These are phyloP conservation scores for Ustilago esculenta DNA, from an alignment of 1,284 basidiomycete species.

Conservation along the genomic window DNA sequence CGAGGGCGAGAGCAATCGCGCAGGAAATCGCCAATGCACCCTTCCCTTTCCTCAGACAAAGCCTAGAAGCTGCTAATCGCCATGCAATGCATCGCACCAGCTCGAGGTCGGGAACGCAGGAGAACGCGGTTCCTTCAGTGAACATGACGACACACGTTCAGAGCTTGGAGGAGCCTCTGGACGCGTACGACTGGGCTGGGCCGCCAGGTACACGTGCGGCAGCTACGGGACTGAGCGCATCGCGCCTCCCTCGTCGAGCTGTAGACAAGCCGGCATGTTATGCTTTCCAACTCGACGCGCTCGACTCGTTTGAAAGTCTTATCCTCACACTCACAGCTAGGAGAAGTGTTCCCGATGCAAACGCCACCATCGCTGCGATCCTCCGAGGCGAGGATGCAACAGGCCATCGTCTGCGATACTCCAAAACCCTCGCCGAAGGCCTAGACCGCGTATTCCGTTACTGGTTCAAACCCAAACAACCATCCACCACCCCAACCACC, in stretches of 20 bases:
- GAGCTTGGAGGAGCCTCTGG: constrained; percentile 24
- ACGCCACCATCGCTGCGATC: constrained; percentile 18
- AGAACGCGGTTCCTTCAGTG: no score
- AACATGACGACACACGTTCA: background rate
- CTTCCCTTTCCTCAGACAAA: constrained; percentile 35
- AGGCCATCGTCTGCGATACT: constrained; percentile 34
- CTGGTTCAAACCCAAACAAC: constrained; percentile 41
- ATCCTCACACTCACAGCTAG: constrained; percentile 48
- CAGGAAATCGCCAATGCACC: constrained; percentile 36
- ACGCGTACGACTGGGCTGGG: constrained; percentile 53
- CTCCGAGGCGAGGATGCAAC: constrained; percentile 20
- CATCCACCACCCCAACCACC: background rate
- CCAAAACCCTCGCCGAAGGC: constrained; percentile 51
- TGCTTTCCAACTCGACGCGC: constrained; percentile 54
- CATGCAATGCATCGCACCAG: constrained; percentile 9
- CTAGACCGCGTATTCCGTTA: constrained; percentile 55
- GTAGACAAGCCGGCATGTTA: constrained; percentile 38
- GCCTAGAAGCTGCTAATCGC: constrained; percentile 26
- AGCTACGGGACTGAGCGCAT: constrained; percentile 1
- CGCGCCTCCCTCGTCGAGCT: constrained; percentile 4
- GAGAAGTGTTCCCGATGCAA: constrained; percentile 13
- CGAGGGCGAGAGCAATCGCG: constrained; percentile 38
- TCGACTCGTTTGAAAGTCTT: constrained; percentile 56
- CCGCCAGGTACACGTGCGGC: constrained; percentile 25
- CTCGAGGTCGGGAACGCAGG: background rate